Evolutionary conservation across 352 stramenopile genomes (phyloP), one percentile per base, ranked within the genome.

Genomic region (Phytophthora lateralis): DNA sequence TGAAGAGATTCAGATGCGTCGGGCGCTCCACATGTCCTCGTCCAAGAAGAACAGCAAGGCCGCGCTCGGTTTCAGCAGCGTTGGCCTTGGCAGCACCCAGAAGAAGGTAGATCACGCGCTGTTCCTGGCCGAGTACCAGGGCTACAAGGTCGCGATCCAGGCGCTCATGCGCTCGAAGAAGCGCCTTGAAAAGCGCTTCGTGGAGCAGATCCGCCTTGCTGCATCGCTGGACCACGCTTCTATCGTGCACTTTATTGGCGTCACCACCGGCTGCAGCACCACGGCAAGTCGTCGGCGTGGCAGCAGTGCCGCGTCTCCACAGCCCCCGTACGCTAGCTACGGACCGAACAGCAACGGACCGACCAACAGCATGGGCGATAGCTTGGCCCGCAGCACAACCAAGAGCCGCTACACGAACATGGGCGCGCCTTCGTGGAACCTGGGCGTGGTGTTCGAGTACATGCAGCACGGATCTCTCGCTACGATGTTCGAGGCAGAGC

Each of bases 161-260:
- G 75, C 80, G n/a, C 66, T 88, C 11, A 63, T 78, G 48, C 70
- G 80, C 6, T 71, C 67, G 10, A 88, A 86, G 52, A 80, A 82
- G 45, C 67, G 73, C 8, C 46, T 75, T 0, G 82, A 92, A 57
- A 71, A 71, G 26, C 73, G 70, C 46, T 90, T 89, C 32, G 63
- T 92, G 1, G 82, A 88, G 57, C 82, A 89, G 61, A 83, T 90
- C 14, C 80, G 82, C 6, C 58, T 92, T 14, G 80, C 82, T 18
- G 77, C 80, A 1, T 59, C 72, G 3, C 52, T 92, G 0, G 82
- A 92, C 24, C 82, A 92, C 32, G 64, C 77, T 24, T 85, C 75
- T 1, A 85, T 92, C 53, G 82, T 92, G 18, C 82, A 92, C 61
- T 92, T 92, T 55, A 89, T 92, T 54, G 82, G 82, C 1, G 50